These are phyloP conservation scores for Haplosporangium gracile DNA, from an alignment of 192 early-diverging fungal genomes.

Conservation along the genomic window DNA sequence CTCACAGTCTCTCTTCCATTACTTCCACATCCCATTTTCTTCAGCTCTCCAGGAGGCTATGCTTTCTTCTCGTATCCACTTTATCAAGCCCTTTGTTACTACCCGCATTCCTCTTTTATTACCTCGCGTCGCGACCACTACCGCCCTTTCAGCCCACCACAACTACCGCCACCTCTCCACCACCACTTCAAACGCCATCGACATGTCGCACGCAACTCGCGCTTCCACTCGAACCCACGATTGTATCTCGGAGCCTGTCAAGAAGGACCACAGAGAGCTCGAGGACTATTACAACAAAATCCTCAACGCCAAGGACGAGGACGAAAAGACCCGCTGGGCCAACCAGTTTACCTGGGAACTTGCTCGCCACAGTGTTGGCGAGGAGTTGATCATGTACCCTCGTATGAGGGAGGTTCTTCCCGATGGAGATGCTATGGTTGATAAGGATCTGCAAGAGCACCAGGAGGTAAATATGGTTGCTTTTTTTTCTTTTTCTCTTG, in stretches of 20 bases:
- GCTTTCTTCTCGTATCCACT: no score
- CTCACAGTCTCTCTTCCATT: no score
- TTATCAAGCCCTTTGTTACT: no score
- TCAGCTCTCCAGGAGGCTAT: no score
- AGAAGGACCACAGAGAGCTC: slow-evolving; percentile 33
- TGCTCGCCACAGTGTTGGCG: slow-evolving; percentile 55
- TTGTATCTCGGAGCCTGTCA: slow-evolving; percentile 27
- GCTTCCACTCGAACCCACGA: not conserved
- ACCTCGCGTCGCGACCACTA: no score
- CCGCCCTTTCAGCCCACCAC: no score
- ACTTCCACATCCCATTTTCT: no score
- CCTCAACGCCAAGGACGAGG: slow-evolving; percentile 4
- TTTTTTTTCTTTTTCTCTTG: not conserved
- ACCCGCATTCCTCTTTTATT: no score
- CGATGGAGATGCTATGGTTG: slow-evolving; percentile 55
- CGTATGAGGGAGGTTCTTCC: slow-evolving; percentile 28
- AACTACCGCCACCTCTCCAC: no score
- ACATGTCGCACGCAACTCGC: not conserved
- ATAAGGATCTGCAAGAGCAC: slow-evolving; percentile 55
- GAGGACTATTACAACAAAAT: slow-evolving; percentile 40
- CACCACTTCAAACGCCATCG: not conserved
- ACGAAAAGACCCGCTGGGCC: slow-evolving; percentile 40
- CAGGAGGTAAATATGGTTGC: slow-evolving; percentile 5
- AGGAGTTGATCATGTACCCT: slow-evolving; percentile 62
- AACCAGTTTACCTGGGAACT: slow-evolving; percentile 51